Base-by-base conservation (phyloP, 2,329 filamentous ascomycete species). In the Aspergillus fumigatus region DNA sequence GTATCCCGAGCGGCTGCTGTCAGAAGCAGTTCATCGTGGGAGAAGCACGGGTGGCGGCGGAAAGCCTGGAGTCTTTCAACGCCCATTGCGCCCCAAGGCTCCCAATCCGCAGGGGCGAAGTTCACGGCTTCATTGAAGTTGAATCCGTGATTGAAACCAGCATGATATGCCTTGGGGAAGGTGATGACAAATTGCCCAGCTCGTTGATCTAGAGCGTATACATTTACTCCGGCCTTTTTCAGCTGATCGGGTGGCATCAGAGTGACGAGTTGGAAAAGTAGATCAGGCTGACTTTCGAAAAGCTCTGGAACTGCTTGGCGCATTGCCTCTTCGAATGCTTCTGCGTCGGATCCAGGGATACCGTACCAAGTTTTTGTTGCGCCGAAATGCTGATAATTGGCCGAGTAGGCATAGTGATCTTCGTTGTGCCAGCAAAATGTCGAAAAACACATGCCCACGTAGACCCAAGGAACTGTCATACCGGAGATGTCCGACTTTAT, bases 391-490 rank as follows among this genome's bases (percentile, higher is more conserved):
- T 99, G 94, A 67, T 97, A 99, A 65, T 99, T 99, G 52, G 94
- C 89, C 0, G 94, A 99, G 71, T 97, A 99, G 1, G 94, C 88
- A 70, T 96, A 97, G 70, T 99, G 94, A 68, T 99, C 94, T 69
- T 99, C 94, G 62, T 96, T 97, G 72, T 99, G 94, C 94, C 94
- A 99, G 74, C 94, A 99, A 70, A 99, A 99, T 0, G 94, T 97
- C 0, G 94, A 99, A 72, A 99, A 99, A 41, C 96, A 95, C 94
- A 99, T 99, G 59, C 94, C 94, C 3, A 99, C 94, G 70, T 99
- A 99, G 3, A 99, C 86, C 94, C 94, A 99, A 0, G 94, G 94
- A 7, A 99, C 93, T 0, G 94, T 99, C 94, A 99, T 99, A 40
- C 94, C 94, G 1, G 94, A 97, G 53, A 99, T 95, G 69, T 99